Base-by-base conservation (phyloP, 2,329 filamentous ascomycete species). In the Phialocephala sp. region DNA sequence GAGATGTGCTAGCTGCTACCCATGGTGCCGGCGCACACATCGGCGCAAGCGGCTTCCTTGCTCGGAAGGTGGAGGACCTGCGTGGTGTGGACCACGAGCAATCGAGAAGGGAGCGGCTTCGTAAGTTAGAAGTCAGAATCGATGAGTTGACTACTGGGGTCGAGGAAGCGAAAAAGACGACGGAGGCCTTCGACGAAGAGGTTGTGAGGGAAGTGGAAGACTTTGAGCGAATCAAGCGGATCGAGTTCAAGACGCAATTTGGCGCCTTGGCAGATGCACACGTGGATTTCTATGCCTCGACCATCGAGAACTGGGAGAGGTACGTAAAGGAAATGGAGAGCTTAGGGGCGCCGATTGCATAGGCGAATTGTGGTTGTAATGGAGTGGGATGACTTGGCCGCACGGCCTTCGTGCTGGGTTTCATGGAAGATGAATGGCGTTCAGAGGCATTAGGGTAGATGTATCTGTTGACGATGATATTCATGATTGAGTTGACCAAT, bases 71-170 rank as follows among this genome's bases (percentile, higher is more conserved):
- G 74, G 95, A 99, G 79, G 95, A 99, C 76, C 94, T 97, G 69
- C 89, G 95, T 20, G 95, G 95, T 15, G 94, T 99, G 4, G 95
- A 99, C 78, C 95, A 98, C 79, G 95, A 98, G 77, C 92, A 96
- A 74, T 89, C 91, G 15, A 89, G 94, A 1, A 88, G 94, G 15
- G 94, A 98, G 77, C 87, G 94, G 36, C 86, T 94, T 60, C 89
- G 95, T 65, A 97, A 95, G 79, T 85, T 98, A 4, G 95, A 99
- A 79, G 84, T 98, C 59, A 89, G 93, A 70, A 97, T 99, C 72
- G 93, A 97, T 73, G 91, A 97, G 75, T 84, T 99, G 47, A 97
- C 93, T 2, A 86, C 88, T 27, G 93, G 97, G 78, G 94, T 97
- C 0, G 94, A 98, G 78, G 87, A 87, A 54, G 92, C 95, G 6